Percentiles rank a stretch among this genome's conserved stretches.
Conservation (phyloP, 1,139 yeast species). For the Kodamaea suecica region DNA sequence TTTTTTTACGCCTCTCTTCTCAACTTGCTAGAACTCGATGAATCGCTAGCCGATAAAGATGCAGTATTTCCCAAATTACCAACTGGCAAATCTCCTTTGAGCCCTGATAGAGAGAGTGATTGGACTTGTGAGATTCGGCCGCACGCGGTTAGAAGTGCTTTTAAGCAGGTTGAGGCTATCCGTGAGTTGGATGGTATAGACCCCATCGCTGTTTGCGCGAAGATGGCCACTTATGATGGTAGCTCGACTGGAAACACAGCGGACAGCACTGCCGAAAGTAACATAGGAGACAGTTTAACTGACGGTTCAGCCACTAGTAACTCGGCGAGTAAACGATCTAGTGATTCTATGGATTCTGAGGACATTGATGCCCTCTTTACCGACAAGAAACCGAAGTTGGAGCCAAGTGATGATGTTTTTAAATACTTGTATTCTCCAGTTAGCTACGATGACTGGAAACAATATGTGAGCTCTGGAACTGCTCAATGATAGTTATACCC, state of each 20-base stretch:
- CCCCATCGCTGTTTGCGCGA: slow-evolving; percentile 31
- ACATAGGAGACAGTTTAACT: not conserved
- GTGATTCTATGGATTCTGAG: slow-evolving; percentile 17
- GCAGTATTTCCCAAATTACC: slow-evolving; percentile 14
- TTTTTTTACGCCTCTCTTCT: slow-evolving; percentile 53
- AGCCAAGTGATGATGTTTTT: slow-evolving; percentile 19
- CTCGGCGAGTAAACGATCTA: slow-evolving; percentile 1
- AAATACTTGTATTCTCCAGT: slow-evolving; percentile 33
- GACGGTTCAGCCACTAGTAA: slow-evolving; percentile 1
- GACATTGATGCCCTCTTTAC: slow-evolving; percentile 37
- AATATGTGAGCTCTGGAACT: slow-evolving; percentile 16
- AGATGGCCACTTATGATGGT: slow-evolving; percentile 13
- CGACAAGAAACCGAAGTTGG: slow-evolving; percentile 34
- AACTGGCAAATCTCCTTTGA: slow-evolving; percentile 30
- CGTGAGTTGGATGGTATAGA: slow-evolving; percentile 32
- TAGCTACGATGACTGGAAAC: slow-evolving; percentile 42
- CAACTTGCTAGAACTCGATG: slow-evolving; percentile 48
- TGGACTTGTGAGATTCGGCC: slow-evolving; percentile 51
- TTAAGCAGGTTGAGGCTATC: slow-evolving; percentile 41
- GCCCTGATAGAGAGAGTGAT: slow-evolving; percentile 26
- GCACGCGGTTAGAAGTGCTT: slow-evolving; percentile 44
- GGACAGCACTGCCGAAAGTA: not conserved
- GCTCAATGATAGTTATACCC: not conserved
- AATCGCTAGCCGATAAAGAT: slow-evolving; percentile 22
- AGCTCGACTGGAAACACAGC: slow-evolving; percentile 4